These are phyloP conservation scores for Opeltia flavorubescens DNA, from an alignment of 495 filamentous ascomycete genomes.

Conservation along the genomic window DNA sequence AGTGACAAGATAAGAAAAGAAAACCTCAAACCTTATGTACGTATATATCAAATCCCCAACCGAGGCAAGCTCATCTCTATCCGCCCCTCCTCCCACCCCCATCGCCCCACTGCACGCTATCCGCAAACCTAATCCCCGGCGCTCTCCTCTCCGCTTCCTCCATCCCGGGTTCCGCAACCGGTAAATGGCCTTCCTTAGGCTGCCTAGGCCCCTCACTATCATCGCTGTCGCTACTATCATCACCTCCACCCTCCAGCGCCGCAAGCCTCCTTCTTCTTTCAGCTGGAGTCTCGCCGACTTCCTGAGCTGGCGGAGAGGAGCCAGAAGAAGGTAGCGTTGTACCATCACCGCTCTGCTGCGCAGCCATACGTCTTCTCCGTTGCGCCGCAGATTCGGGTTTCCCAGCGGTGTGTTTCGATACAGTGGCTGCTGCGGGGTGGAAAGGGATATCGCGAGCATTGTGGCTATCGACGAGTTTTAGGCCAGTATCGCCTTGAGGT, in stretches of 20 bases:
- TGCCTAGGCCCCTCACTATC: constrained; percentile 47
- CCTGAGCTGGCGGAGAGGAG: constrained; percentile 5
- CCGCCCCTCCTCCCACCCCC: constrained; percentile 7
- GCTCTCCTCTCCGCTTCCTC: background rate
- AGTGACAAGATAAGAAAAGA: no score
- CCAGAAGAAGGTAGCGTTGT: constrained; percentile 38
- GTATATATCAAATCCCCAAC: background rate
- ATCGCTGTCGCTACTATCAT: constrained; percentile 33
- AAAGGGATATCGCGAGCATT: constrained; percentile 22
- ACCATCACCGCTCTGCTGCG: constrained; percentile 39
- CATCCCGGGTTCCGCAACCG: constrained; percentile 12
- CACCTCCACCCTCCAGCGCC: constrained; percentile 53
- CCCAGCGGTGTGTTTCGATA: constrained; percentile 29
- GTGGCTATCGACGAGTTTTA: constrained; percentile 17
- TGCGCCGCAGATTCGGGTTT: constrained; percentile 29
- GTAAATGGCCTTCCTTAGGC: constrained; percentile 40
- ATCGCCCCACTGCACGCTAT: constrained; percentile 16
- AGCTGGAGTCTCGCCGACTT: constrained; percentile 59
- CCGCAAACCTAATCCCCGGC: constrained; percentile 14
- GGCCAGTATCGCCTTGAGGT: constrained; percentile 11
- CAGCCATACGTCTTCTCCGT: constrained; percentile 29
- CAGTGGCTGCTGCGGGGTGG: constrained; percentile 30
- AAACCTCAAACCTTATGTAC: no score
- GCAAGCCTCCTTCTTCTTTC: constrained; percentile 73
- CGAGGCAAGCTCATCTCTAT: background rate